Percentiles rank a stretch among this genome's conserved stretches.
Conservation (phyloP, 306 rosid species). For the Malus asiatica region DNA sequence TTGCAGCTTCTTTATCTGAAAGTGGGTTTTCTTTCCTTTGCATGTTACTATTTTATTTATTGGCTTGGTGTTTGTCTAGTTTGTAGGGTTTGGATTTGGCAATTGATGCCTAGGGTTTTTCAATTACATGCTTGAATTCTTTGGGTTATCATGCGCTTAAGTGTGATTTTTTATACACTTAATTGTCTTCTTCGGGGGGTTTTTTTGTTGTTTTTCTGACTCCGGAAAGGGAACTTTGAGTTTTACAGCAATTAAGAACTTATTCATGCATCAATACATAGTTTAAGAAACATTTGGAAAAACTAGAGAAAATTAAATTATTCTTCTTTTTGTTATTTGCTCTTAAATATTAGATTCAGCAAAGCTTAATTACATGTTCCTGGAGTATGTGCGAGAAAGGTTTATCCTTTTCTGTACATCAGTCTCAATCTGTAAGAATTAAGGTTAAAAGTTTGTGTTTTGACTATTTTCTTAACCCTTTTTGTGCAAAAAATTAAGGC, state of each 20-base stretch:
- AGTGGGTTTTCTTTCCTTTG: neutral
- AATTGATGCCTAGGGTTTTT: neutral
- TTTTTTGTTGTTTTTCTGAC: neutral
- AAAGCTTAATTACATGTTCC: neutral
- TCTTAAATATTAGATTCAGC: neutral
- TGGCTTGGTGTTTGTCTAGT: neutral
- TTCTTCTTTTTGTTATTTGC: neutral
- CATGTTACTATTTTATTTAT: neutral
- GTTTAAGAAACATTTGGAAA: neutral
- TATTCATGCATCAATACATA: neutral
- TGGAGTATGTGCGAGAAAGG: neutral
- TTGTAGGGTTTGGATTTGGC: conserved; percentile 4
- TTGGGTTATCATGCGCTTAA: neutral
- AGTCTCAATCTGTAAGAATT: neutral
- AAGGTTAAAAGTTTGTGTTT: neutral
- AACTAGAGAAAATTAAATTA: neutral
- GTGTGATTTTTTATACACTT: neutral
- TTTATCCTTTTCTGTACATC: neutral
- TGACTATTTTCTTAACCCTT: neutral
- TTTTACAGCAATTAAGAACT: neutral
- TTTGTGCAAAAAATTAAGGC: neutral
- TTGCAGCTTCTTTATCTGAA: neutral
- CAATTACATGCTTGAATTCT: neutral
- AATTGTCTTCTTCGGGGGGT: neutral
- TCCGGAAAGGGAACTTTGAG: neutral